Percentiles rank a stretch among this genome's conserved stretches.
Conservation (phyloP, 768 basidiomycete genomes). For the Leccinellum luteum region DNA sequence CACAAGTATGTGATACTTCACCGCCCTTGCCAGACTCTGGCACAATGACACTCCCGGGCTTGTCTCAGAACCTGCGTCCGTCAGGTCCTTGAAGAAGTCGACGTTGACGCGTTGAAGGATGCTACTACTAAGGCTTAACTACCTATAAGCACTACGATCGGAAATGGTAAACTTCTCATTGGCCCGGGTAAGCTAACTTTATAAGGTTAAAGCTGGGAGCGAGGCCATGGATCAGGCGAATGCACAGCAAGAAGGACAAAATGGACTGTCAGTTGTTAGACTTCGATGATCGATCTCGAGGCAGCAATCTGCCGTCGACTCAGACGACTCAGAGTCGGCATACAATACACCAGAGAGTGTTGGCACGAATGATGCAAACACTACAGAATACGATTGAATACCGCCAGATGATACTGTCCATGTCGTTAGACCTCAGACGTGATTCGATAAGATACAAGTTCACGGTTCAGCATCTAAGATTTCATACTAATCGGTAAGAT, state of each 20-base stretch:
- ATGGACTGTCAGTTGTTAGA: not conserved
- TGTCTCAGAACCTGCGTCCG: too few relatives aligned
- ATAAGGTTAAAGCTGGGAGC: not conserved
- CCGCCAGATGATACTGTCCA: not conserved
- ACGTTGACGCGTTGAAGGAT: too few relatives aligned
- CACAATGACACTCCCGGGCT: too few relatives aligned
- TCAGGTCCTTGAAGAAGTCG: too few relatives aligned
- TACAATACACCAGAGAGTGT: not conserved
- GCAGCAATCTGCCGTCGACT: not conserved
- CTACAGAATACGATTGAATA: too few relatives aligned
- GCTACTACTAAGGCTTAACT: too few relatives aligned
- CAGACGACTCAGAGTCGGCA: too few relatives aligned
- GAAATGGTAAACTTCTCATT: not conserved
- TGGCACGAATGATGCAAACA: not conserved
- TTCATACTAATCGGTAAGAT: not conserved
- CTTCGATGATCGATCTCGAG: not conserved
- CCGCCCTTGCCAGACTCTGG: too few relatives aligned
- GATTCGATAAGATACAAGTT: not conserved
- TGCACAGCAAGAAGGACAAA: not conserved
- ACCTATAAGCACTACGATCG: not conserved
- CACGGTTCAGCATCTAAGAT: not conserved
- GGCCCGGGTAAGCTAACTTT: not conserved
- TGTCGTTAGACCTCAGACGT: not conserved
- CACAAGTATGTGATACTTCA: too few relatives aligned
- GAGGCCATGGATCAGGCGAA: not conserved